Conservation (phyloP, 305 asterid species). For the Solanum hybrid region DNA sequence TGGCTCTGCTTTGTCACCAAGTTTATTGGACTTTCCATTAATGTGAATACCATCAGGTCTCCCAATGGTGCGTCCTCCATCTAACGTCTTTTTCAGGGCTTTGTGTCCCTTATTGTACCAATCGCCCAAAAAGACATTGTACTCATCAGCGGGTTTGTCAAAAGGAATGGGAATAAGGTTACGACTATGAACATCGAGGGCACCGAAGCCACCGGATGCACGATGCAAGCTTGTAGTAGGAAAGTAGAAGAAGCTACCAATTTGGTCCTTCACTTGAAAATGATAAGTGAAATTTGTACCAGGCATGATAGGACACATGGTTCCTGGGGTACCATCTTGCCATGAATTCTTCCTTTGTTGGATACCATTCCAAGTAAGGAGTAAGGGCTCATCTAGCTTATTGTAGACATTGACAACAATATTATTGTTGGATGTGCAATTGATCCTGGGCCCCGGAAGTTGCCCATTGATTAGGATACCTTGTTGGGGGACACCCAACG, state of each 20-base stretch:
- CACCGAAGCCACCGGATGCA: slow-evolving; percentile 13
- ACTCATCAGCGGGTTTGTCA: slow-evolving; percentile 9
- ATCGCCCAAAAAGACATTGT: slow-evolving; percentile 8
- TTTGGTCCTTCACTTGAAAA: slow-evolving; percentile 23
- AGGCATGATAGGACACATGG: slow-evolving; percentile 30
- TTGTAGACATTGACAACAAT: slow-evolving; percentile 31
- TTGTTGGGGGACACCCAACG: slow-evolving; percentile 26
- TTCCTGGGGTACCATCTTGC: slow-evolving; percentile 32
- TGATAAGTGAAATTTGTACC: slow-evolving; percentile 29
- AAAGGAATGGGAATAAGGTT: slow-evolving; percentile 13
- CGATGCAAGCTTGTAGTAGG: slow-evolving; percentile 11
- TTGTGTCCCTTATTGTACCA: slow-evolving; percentile 26
- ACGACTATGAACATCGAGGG: slow-evolving; percentile 8
- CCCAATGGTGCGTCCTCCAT: slow-evolving; percentile 15
- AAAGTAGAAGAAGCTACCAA: slow-evolving; percentile 15
- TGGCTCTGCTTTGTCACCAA: slow-evolving; percentile 12
- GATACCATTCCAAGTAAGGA: slow-evolving; percentile 28
- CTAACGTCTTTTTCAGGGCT: slow-evolving; percentile 13
- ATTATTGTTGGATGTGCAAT: slow-evolving; percentile 32
- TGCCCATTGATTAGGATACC: slow-evolving; percentile 30
- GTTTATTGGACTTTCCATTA: slow-evolving; percentile 22
- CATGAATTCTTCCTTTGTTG: slow-evolving; percentile 34
- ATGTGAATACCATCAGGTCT: slow-evolving; percentile 24
- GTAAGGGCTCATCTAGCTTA: slow-evolving; percentile 29
- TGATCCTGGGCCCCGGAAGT: slow-evolving; percentile 31